These are phyloP conservation scores for Saccharomyces mikatae DNA, from an alignment of 805 yeast genomes.

Conservation along the genomic window DNA sequence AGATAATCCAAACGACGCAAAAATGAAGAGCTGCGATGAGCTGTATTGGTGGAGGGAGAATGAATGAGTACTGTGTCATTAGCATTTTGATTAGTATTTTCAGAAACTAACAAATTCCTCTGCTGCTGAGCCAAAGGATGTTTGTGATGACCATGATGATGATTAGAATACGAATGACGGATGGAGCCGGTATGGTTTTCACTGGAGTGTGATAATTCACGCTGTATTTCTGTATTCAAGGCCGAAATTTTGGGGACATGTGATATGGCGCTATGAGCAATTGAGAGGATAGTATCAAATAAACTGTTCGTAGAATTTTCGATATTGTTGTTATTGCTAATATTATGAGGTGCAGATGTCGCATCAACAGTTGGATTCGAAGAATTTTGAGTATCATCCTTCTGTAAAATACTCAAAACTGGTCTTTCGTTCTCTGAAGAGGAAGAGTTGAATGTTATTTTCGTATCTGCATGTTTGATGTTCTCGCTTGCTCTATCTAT, in stretches of 20 bases:
- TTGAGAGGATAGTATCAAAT: constrained; percentile 37
- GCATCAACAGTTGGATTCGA: neutral
- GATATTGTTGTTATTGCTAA: neutral
- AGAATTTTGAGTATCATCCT: neutral
- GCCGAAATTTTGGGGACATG: constrained; percentile 16
- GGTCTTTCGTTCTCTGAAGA: neutral
- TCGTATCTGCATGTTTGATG: neutral
- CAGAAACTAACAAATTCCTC: neutral
- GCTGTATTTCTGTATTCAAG: neutral
- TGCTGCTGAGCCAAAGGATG: neutral
- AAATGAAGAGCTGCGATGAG: constrained; percentile 25
- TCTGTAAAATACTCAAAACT: neutral
- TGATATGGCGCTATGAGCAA: constrained; percentile 42
- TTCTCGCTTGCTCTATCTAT: constrained; percentile 6
- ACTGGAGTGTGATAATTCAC: neutral
- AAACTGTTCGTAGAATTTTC: constrained; percentile 28
- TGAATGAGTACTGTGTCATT: constrained; percentile 13
- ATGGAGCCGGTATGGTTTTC: neutral
- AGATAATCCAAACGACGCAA: constrained; percentile 33
- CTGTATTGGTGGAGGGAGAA: constrained; percentile 5
- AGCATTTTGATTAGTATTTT: constrained; percentile 2
- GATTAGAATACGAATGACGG: neutral
- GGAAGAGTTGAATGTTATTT: neutral
- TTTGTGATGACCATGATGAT: neutral
- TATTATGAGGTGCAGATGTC: neutral